Percentiles rank a stretch among this genome's conserved stretches.
Evolutionary conservation across 805 yeast species (phyloP).

Genomic region (Alloascoidea africana): DNA sequence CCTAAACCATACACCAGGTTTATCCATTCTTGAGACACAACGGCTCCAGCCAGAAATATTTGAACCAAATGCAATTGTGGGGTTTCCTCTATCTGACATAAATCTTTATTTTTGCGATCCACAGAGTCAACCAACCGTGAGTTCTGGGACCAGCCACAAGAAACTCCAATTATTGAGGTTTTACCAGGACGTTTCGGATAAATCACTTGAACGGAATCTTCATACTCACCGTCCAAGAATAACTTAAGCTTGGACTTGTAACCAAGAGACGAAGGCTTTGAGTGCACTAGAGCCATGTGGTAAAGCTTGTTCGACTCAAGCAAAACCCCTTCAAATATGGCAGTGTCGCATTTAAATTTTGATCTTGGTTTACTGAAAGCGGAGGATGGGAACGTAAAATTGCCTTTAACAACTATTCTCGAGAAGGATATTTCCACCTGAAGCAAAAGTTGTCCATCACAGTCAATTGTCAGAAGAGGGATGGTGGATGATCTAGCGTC

Average conservation of each 20-base stretch:
- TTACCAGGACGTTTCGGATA: neutral
- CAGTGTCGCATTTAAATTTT: too few relatives aligned
- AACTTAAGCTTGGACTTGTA: neutral
- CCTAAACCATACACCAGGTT: conserved; percentile 11
- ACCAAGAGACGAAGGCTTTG: neutral
- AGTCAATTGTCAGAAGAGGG: too few relatives aligned
- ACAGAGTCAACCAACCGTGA: too few relatives aligned
- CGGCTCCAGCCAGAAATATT: conserved; percentile 9
- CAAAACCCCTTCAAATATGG: conserved; percentile 1
- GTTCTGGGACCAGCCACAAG: too few relatives aligned
- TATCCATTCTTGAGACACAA: conserved; percentile 10
- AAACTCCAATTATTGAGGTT: neutral
- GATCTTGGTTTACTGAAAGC: too few relatives aligned
- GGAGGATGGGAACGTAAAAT: too few relatives aligned
- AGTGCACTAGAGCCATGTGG: neutral
- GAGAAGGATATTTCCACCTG: too few relatives aligned
- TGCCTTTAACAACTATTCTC: too few relatives aligned
- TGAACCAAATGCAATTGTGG: conserved; percentile 10
- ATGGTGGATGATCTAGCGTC: too few relatives aligned
- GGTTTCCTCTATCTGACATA: too few relatives aligned
- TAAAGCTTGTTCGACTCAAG: neutral
- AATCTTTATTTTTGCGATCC: too few relatives aligned
- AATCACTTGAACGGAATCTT: neutral
- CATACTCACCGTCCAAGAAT: conserved; percentile 1
- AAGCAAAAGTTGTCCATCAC: too few relatives aligned